Conservation (phyloP, 2,329 filamentous ascomycete genomes). For the Aplosporella prunicola region DNA sequence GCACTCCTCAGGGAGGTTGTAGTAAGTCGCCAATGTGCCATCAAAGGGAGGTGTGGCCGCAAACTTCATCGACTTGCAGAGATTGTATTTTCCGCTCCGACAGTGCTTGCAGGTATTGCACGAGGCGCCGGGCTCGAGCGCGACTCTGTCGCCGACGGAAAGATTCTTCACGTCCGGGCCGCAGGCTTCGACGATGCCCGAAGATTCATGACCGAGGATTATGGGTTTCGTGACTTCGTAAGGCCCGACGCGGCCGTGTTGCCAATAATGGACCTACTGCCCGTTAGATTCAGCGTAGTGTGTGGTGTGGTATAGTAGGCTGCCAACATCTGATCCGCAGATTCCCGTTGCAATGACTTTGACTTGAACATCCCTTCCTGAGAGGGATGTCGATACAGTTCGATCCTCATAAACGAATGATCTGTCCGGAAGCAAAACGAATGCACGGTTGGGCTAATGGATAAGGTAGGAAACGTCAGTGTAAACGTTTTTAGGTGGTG, state of each 20-base stretch:
- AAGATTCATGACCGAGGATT: conserved; percentile 36
- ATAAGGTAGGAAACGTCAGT: too few species aligned
- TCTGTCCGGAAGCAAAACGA: not conserved
- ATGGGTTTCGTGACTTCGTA: conserved; percentile 50
- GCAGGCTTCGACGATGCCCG: conserved; percentile 13
- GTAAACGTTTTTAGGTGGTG: too few species aligned
- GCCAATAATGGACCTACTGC: conserved; percentile 59
- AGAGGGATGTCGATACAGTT: not conserved
- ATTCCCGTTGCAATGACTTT: conserved; percentile 57
- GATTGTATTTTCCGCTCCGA: conserved; percentile 33
- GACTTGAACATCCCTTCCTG: conserved; percentile 42
- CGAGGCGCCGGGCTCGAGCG: conserved; percentile 15
- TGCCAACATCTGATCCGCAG: conserved; percentile 54
- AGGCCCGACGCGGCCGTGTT: conserved; percentile 51
- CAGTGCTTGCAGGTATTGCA: conserved; percentile 34
- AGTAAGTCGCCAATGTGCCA: conserved; percentile 33
- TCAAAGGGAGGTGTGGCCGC: conserved; percentile 35
- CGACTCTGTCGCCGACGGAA: conserved; percentile 13
- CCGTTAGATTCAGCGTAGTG: conserved; percentile 60
- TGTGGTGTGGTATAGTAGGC: conserved; percentile 52
- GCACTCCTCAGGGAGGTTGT: conserved; percentile 35
- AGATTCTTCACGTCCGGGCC: conserved; percentile 16
- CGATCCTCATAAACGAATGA: conserved; percentile 1
- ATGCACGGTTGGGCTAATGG: not conserved
- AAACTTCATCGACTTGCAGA: conserved; percentile 33